These are phyloP conservation scores for Cylindrotheca closterium DNA, from an alignment of 108 stramenopile genomes.

Conservation along the genomic window DNA sequence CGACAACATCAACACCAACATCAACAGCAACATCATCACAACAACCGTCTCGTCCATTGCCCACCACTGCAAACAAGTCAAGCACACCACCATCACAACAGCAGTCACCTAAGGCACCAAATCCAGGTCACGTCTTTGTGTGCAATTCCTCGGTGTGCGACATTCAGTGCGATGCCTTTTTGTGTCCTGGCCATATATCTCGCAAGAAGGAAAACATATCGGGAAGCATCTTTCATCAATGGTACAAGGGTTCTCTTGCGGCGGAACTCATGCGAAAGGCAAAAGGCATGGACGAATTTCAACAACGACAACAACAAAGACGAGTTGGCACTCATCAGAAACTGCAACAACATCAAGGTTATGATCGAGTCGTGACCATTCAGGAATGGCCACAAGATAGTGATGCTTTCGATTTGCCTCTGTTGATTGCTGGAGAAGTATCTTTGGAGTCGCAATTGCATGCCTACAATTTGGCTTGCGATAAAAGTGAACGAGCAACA, in stretches of 20 bases:
- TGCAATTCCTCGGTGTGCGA: slow-evolving; percentile 21
- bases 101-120: not conserved
- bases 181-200: slow-evolving; percentile 15
- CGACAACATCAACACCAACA: not conserved
- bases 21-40: not conserved
- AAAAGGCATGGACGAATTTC: not conserved
- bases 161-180: slow-evolving; percentile 28
- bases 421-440: slow-evolving; percentile 17
- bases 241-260: too few relatives aligned
- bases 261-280: too few relatives aligned
- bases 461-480: too few relatives aligned
- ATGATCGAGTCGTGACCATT: slow-evolving; percentile 3
- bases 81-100: not conserved
- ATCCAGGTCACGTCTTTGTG: slow-evolving; percentile 28
- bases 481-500: not conserved
- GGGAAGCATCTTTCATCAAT: not conserved
- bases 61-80: too few relatives aligned
- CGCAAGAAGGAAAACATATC: not conserved
- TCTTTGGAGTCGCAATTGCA: slow-evolving; percentile 1
- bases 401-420: not conserved
- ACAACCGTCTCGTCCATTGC: too few relatives aligned
- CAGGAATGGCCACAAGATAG: slow-evolving; percentile 18
- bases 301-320: too few relatives aligned
- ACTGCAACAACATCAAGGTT: not conserved
- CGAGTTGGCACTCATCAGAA: not conserved